Base-by-base conservation (phyloP, 768 basidiomycete genomes). In the Mycena epipterygia region DNA sequence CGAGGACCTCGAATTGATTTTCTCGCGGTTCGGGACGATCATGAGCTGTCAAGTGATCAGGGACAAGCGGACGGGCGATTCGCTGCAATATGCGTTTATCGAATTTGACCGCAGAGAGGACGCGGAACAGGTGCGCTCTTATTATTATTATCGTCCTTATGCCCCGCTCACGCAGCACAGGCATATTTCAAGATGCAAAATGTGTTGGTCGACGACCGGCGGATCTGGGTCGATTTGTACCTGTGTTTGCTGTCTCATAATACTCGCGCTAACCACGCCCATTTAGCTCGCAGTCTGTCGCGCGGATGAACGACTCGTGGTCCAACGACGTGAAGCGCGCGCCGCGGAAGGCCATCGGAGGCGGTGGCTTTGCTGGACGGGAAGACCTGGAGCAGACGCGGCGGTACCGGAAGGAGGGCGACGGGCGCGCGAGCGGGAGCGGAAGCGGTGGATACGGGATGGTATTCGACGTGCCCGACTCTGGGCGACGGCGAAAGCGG, bases 121-220 rank as follows among this genome's bases (percentile, higher is more conserved):
- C 41, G 96, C 97, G 11, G 97, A 99, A 81, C 93, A 96, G 90
- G 95, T 95, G 72, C 68, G 88, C 75, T 21, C n/a, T 44, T 64
- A n/a, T n/a, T n/a, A n/a, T 48, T 33, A 5, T 1, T 13, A 6
- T 12, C 14, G 53, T 9, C 32, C 2, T 2, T 37, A 1, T 4
- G 7, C 33, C 16, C 5, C 32, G 3, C 32, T 35, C 19, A 55
- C 21, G 33, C 37, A 1, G 57, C 4, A 21, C 73, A 96, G 93
- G 98, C 95, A 12, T 99, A 99, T 81, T 97, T 99, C 84, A 99
- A 99, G 81, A 99, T 99, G 98, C 98, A 99, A 79, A 99, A 99
- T 76, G 98, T 99, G 0, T 84, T 99, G 14, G 94, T 99, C 16
- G 98, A 99, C 78, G 98, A 99, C 81, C 89, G 96, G 17, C 90